Base-by-base conservation (phyloP, 1,139 yeast genomes). In the Cylindricascospora bacillispora region DNA sequence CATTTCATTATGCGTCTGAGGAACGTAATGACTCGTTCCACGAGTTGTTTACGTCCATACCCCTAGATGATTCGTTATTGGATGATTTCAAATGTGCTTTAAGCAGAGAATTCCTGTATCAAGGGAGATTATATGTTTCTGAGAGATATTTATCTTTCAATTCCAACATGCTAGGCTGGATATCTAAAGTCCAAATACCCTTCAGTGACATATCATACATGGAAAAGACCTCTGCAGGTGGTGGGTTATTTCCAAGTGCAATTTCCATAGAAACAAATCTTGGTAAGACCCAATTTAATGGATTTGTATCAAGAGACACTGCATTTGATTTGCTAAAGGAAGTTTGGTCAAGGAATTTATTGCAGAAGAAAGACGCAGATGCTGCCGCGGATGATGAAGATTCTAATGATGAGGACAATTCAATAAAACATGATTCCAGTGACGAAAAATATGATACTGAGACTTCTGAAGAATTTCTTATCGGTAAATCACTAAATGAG, bases 11-110 rank as follows among this genome's bases (percentile, higher is more conserved):
- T 50, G 86, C 97, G 1, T 65, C 77, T 10, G 65, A 67, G 41
- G 72, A 70, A 39, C 63, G 95, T 31, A 78, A 86, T 45, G 62
- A 68, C 2, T 94, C 82, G 19, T 89, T 83, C 52, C 97, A 86
- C 52, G 70, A 67, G 27, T 46, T 79, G 4, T 89, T 89, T 59
- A 61, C 74, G 26, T 64, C 76, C 4, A 59, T 86, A 7, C 83
- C 86, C 15, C 55, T 62, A 22, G 70, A 75, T 24, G 95, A 86
- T 50, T 61, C 82, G 34, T 59, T 89, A 14, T 51, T 86, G 16
- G 95, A 83, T 47, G 95, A 85, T 49, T 89, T 79, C 49, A 73
- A 89, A 27, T 89, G 97, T 60, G 95, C 98, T 0, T 56, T 86
- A 36, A 80, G 89, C 43, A 63, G 85, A 34, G 98, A 89, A 37